Evolutionary conservation across 306 rosid species (phyloP).

Genomic region (Rosa multiflora): DNA sequence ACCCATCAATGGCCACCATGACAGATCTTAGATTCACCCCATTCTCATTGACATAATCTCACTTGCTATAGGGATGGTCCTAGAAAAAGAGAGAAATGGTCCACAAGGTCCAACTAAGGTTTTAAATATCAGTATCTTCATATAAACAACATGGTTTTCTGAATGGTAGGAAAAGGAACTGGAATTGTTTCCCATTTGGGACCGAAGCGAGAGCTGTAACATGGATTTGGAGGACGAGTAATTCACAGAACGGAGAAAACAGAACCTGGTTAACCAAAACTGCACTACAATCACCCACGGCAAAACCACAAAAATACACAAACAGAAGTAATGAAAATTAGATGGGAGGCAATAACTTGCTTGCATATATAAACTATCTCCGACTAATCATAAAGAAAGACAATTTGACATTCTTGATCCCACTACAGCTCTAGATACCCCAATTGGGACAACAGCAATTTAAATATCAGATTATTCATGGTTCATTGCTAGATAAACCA

Average conservation of each 20-base stretch:
- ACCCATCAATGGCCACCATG: too few relatives aligned
- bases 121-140: too few relatives aligned
- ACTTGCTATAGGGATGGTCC: background rate
- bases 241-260: background rate
- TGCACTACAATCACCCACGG: background rate
- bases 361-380: constrained; percentile 13
- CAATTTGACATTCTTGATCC: constrained; percentile 27
- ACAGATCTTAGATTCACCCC: background rate
- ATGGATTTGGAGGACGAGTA: background rate
- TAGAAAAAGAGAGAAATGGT: background rate
- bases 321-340: background rate
- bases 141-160: too few relatives aligned
- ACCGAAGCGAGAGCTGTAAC: background rate
- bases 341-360: background rate
- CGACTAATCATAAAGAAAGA: constrained; percentile 17
- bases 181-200: background rate
- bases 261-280: background rate
- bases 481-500: constrained; percentile 37
- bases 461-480: constrained; percentile 40
- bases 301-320: background rate
- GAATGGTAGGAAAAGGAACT: too few relatives aligned
- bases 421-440: constrained; percentile 37
- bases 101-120: background rate
- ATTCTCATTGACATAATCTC: background rate
- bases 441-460: constrained; percentile 38